Evolutionary conservation across 345 rosid genomes (phyloP).

Genomic region (Anacardium occidentale): DNA sequence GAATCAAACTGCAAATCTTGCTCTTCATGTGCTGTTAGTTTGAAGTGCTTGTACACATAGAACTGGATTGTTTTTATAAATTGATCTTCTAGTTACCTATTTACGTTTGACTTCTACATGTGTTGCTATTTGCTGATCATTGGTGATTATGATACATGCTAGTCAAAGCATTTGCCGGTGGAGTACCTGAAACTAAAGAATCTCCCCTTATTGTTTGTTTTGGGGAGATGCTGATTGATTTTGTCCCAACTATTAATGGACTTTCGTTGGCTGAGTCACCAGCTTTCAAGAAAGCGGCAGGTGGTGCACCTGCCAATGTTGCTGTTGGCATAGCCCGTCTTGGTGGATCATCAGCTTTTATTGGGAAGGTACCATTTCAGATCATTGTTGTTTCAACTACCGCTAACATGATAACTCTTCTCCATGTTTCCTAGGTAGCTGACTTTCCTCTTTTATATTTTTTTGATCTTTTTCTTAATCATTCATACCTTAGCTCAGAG

Average conservation of each 20-base stretch:
- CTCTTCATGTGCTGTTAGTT: not conserved
- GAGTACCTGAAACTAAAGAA: constrained; percentile 43
- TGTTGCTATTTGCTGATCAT: constrained; percentile 1
- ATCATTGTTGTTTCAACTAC: not conserved
- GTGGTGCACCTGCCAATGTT: constrained; percentile 98
- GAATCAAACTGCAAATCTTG: not conserved
- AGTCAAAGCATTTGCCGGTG: constrained; percentile 60
- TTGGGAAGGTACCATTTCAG: constrained; percentile 64
- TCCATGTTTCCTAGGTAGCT: not conserved
- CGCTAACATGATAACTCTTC: not conserved
- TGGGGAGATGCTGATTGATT: constrained; percentile 95
- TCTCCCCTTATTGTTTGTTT: constrained; percentile 77
- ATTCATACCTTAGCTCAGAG: not conserved
- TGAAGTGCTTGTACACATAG: not conserved
- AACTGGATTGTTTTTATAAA: not conserved
- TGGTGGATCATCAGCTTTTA: constrained; percentile 89
- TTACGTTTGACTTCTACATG: not conserved
- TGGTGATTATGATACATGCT: constrained; percentile 11
- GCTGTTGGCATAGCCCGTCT: constrained; percentile 94
- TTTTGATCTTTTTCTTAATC: not conserved
- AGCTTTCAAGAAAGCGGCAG: constrained; percentile 89
- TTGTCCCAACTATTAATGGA: constrained; percentile 79
- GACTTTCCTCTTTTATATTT: not conserved
- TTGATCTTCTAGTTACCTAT: not conserved
- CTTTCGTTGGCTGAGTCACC: constrained; percentile 88